Evolutionary conservation across 2,329 filamentous ascomycete genomes (phyloP).

Genomic region (Pyrenophora tritici-repentis): DNA sequence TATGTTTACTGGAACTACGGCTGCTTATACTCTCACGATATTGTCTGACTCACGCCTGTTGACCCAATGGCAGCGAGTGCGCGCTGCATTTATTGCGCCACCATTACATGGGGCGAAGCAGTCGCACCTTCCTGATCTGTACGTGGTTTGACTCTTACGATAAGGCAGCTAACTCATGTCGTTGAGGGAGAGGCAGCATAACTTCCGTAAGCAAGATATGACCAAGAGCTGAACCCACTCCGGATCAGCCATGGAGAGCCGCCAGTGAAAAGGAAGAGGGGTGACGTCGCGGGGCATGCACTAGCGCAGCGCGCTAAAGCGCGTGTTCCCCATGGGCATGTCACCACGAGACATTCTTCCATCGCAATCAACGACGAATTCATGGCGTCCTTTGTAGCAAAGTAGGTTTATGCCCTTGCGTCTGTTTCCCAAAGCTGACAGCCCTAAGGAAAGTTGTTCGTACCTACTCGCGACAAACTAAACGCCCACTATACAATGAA

Average conservation of each 20-base stretch:
- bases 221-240: neutral
- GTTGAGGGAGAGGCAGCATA: no score
- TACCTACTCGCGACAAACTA: slow-evolving; percentile 46
- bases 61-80: neutral
- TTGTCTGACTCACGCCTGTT: slow-evolving; percentile 4
- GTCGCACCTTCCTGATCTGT: slow-evolving; percentile 13
- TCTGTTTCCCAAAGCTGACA: slow-evolving; percentile 19
- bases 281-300: slow-evolving; percentile 18
- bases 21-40: neutral
- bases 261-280: neutral
- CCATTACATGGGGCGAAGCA: neutral
- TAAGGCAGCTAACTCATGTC: neutral
- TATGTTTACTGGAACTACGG: neutral
- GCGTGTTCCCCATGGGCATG: slow-evolving; percentile 23
- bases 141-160: slow-evolving; percentile 7
- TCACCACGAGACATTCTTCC: slow-evolving; percentile 10
- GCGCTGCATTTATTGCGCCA: neutral
- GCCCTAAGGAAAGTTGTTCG: slow-evolving; percentile 33
- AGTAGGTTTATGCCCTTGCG: slow-evolving; percentile 23
- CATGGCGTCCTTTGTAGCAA: slow-evolving; percentile 32
- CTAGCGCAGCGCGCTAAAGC: slow-evolving; percentile 33
- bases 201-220: no score
- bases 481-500: slow-evolving; percentile 34
- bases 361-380: slow-evolving; percentile 12
- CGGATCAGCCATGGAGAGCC: no score